Evolutionary conservation across 1,139 yeast genomes (phyloP).

Genomic region (Saccharomycopsis phalli): DNA sequence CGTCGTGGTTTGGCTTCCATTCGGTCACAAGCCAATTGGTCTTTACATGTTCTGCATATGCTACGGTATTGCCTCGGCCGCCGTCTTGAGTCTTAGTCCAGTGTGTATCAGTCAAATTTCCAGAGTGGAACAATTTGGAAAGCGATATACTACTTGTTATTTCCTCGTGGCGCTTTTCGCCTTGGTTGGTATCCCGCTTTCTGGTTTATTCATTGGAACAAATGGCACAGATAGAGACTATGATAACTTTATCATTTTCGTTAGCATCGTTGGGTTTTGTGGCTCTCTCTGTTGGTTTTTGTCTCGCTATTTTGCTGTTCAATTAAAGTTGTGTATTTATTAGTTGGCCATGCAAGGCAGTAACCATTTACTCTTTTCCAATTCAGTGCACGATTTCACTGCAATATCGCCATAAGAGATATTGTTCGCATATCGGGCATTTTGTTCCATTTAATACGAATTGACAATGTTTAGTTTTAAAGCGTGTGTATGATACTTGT

Average conservation of each 20-base stretch:
- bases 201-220: slow-evolving; percentile 39
- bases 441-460: no score
- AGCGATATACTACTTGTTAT: slow-evolving; percentile 60
- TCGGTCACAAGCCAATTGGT: slow-evolving; percentile 34
- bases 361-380: background rate
- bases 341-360: slow-evolving; percentile 1
- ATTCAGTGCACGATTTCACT: background rate
- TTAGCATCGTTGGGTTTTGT: slow-evolving; percentile 7
- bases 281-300: slow-evolving; percentile 13
- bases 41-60: slow-evolving; percentile 39
- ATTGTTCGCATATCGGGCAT: no score
- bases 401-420: no score
- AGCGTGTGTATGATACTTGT: no score
- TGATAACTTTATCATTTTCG: slow-evolving; percentile 15
- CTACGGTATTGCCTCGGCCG: slow-evolving; percentile 47
- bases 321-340: slow-evolving; percentile 11
- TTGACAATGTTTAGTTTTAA: no score
- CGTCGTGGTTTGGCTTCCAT: slow-evolving; percentile 45
- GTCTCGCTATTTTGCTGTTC: slow-evolving; percentile 17
- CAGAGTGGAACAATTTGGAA: slow-evolving; percentile 56
- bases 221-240: slow-evolving; percentile 17
- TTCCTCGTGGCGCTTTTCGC: slow-evolving; percentile 54
- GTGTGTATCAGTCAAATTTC: slow-evolving; percentile 54
- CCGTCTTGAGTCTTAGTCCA: slow-evolving; percentile 40
- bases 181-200: slow-evolving; percentile 40